Conservation (phyloP, 1,284 basidiomycete species). For the Cryptococcus jaspeensis region DNA sequence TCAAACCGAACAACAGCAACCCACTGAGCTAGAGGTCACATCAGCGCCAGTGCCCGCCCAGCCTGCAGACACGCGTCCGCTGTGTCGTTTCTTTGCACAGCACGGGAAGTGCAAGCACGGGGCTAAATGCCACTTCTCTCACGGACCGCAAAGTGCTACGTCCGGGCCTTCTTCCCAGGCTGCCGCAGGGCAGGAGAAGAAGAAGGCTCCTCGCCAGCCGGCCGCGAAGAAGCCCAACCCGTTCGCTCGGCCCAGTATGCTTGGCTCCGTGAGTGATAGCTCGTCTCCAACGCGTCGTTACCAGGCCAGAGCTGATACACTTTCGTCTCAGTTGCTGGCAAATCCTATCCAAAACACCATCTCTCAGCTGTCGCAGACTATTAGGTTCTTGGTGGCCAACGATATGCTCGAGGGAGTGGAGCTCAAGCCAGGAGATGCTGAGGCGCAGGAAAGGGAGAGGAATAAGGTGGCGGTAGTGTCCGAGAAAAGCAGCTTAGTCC, state of each 20-base stretch:
- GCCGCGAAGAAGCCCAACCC: conserved; percentile 62
- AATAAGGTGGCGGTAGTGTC: conserved; percentile 20
- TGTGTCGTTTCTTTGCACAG: conserved; percentile 42
- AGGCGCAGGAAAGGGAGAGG: conserved; percentile 55
- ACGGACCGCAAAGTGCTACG: conserved; percentile 21
- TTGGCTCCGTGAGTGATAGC: conserved; percentile 65
- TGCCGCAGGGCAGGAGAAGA: not conserved
- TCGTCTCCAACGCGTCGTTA: not conserved
- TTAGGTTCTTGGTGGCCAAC: conserved; percentile 89
- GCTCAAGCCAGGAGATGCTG: conserved; percentile 72
- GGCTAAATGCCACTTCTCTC: conserved; percentile 31
- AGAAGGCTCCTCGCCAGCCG: conserved; percentile 55
- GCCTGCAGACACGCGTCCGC: conserved; percentile 7
- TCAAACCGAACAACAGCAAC: too few relatives aligned
- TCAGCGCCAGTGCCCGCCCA: not conserved
- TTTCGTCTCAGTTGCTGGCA: conserved; percentile 55
- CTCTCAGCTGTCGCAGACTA: conserved; percentile 88
- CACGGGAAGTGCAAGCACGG: conserved; percentile 41
- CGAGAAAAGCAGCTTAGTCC: too few relatives aligned
- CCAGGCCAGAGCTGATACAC: not conserved
- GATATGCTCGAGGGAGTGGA: conserved; percentile 84
- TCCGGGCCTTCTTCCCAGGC: not conserved
- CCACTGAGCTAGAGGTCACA: too few relatives aligned
- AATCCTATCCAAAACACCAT: conserved; percentile 88
- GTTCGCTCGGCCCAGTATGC: conserved; percentile 66